Evolutionary conservation across 208 protist species (phyloP).

Genomic region (Trypanosoma mega): DNA sequence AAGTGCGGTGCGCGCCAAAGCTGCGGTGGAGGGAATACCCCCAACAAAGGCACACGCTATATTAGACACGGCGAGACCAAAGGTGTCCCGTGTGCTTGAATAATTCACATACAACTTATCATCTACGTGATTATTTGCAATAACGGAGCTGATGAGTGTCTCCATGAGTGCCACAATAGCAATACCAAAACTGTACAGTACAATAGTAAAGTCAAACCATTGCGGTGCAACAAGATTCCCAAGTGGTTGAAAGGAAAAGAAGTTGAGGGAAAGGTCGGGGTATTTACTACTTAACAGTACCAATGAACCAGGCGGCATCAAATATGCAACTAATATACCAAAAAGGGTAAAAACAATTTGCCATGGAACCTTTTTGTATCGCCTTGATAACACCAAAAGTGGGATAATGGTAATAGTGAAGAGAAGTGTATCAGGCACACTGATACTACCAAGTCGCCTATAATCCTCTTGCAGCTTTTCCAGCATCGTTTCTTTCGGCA

Average conservation of each 20-base stretch:
- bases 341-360: slow-evolving; percentile 32
- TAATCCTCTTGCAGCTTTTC: slow-evolving; percentile 29
- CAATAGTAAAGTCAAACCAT: slow-evolving; percentile 18
- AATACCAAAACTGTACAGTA: slow-evolving; percentile 34
- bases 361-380: slow-evolving; percentile 28
- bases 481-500: slow-evolving; percentile 20
- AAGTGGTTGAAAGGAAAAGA: slow-evolving; percentile 19
- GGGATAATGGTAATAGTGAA: slow-evolving; percentile 29
- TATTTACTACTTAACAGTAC: slow-evolving; percentile 28
- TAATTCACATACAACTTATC: slow-evolving; percentile 33
- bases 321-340: slow-evolving; percentile 24
- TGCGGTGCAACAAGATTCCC: slow-evolving; percentile 4
- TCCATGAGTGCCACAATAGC: slow-evolving; percentile 29
- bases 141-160: slow-evolving; percentile 31
- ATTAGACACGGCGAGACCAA: slow-evolving; percentile 30
- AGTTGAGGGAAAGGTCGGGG: slow-evolving; percentile 25
- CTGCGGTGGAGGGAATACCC: slow-evolving; percentile 30
- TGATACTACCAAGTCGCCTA: slow-evolving; percentile 16
- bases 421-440: slow-evolving; percentile 23
- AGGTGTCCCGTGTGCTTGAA: slow-evolving; percentile 29
- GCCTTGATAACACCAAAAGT: slow-evolving; percentile 21
- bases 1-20: slow-evolving; percentile 29
- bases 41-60: slow-evolving; percentile 26
- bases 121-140: slow-evolving; percentile 31
- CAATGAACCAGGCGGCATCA: slow-evolving; percentile 17